Evolutionary conservation across 2,329 filamentous ascomycete genomes (phyloP), one percentile per base, ranked within the genome.

Genomic region (Ustilaginoidea virens): DNA sequence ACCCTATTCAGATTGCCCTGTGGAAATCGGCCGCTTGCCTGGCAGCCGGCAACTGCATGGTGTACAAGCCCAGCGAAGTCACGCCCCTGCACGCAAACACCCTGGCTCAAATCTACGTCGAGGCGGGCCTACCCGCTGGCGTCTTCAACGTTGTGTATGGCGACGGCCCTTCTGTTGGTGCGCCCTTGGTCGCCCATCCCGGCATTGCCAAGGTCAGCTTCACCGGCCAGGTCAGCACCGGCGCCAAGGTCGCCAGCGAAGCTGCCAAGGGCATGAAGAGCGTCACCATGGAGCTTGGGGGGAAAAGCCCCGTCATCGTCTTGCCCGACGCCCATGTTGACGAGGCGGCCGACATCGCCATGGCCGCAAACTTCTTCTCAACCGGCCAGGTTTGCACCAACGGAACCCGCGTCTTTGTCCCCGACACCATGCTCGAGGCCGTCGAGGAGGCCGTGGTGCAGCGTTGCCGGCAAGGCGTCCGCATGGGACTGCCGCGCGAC

Each of bases 311-410:
- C 1, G 61, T 83, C 23, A 61, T 93, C 28, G 64, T 93, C 26
- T 69, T 92, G 1, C 80, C 80, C 1, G 83, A 92, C 44, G 80
- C 79, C 11, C 71, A 82, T 29, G 52, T 87, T 13, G 74, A 81
- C 25, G 70, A 72, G 43, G 85, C 85, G n/a, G 85, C 82, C 19
- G 77, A 92, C 44, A 79, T 81, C 17, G 83, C 82, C 37, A 86
- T 92, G 78, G 82, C 92, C 63, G 85, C 83, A 42, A 92, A 92
- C 53, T 92, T 92, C 58, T 92, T 80, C 63, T 85, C 78, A 39
- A 80, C 80, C 0, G 85, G 85, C 17, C 85, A 93, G 53, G 83
- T 92, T 28, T 93, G 85, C 65, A 92, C 85, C 28, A 92, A 92
- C 49, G 85, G 85, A 28, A 92, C 85, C 1, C 67, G 85, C 8